These are phyloP conservation scores for Populus nigra DNA, from an alignment of 345 rosid genomes.

Conservation along the genomic window DNA sequence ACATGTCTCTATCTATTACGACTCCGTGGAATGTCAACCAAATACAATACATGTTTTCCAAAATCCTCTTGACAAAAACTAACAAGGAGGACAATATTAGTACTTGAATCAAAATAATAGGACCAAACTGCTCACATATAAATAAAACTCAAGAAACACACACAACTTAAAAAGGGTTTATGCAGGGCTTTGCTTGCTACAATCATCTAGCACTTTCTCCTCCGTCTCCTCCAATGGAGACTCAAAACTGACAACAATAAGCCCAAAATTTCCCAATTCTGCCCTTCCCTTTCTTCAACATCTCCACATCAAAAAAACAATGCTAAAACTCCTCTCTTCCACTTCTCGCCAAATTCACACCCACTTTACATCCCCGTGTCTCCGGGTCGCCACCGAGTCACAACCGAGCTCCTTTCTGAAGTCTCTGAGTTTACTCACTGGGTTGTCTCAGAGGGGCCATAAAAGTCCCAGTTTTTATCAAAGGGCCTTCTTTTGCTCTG, in stretches of 20 bases:
- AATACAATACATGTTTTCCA: no score
- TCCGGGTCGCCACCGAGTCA: constrained; percentile 10
- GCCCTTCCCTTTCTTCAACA: neutral
- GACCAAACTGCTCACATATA: neutral
- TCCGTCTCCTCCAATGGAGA: constrained; percentile 14
- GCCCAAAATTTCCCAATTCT: neutral
- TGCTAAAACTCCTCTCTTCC: constrained; percentile 30
- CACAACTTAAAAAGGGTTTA: constrained; percentile 18
- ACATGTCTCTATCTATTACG: no score
- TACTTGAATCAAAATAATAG: neutral
- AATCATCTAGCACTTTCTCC: neutral
- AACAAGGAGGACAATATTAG: neutral
- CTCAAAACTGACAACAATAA: neutral
- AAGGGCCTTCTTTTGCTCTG: constrained; percentile 75
- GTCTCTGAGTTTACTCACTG: constrained; percentile 20
- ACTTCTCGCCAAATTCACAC: constrained; percentile 22
- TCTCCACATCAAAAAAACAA: neutral
- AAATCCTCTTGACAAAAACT: neutral
- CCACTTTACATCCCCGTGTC: constrained; percentile 26
- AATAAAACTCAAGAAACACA: neutral
- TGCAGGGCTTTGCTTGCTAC: constrained; percentile 25
- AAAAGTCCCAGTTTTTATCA: constrained; percentile 30
- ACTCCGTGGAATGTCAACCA: no score
- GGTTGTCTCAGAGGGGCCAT: constrained; percentile 3
- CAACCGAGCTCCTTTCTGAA: constrained; percentile 8